phyloP scores from a whole-genome alignment of 257 asterid genomes.

The Mitragyna speciosa region DNA sequence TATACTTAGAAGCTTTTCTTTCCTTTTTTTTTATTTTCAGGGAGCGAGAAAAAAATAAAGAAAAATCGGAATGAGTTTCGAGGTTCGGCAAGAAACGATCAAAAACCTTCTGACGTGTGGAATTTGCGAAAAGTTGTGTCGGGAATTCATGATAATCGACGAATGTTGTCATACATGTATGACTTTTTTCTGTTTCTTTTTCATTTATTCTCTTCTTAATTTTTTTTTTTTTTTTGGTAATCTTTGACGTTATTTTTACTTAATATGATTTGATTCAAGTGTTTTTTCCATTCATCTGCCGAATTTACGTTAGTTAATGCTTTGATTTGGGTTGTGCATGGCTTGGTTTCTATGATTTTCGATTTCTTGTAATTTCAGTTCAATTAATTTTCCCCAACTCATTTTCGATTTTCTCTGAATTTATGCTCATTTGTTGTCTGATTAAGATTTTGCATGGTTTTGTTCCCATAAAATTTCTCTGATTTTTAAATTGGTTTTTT shows the following conservation, averaged over 20 bases:
- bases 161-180: constrained; percentile 29
- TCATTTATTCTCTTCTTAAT: background rate
- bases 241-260: background rate
- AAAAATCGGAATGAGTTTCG: background rate
- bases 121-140: constrained; percentile 15
- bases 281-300: too few species aligned
- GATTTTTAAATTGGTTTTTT: too few species aligned
- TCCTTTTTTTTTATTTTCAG: background rate
- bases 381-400: background rate
- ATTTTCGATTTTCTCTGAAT: background rate
- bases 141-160: constrained; percentile 16
- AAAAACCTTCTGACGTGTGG: constrained; percentile 16
- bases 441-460: background rate
- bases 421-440: background rate
- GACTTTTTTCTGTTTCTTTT: background rate
- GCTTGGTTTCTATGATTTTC: background rate
- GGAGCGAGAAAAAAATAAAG: background rate
- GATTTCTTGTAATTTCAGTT: background rate
- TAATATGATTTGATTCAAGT: background rate
- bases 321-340: constrained; percentile 1
- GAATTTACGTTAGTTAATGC: background rate
- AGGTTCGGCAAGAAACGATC: constrained; percentile 3
- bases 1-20: background rate
- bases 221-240: background rate
- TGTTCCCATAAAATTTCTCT: background rate